Percentiles rank a stretch among this genome's conserved stretches.
phyloP scores from a whole-genome alignment of 257 asterid species.

The Avicennia marina region DNA sequence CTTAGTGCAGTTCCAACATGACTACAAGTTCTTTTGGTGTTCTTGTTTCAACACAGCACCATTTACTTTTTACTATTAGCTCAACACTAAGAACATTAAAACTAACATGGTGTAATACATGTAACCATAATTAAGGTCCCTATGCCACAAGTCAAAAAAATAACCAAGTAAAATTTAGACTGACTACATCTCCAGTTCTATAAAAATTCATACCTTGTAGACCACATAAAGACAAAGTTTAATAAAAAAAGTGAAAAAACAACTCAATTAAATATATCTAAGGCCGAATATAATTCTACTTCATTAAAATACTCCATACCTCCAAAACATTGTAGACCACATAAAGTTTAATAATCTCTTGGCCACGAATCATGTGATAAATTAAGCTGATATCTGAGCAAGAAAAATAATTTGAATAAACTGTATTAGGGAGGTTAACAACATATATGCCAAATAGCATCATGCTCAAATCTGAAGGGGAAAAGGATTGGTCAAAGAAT shows the following conservation, averaged over 20 bases:
- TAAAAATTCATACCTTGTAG: too few relatives aligned
- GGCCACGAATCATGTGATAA: slow-evolving; percentile 99
- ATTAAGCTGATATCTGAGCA: slow-evolving; percentile 87
- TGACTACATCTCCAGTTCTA: too few relatives aligned
- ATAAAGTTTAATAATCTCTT: slow-evolving; percentile 87
- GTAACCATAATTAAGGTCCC: slow-evolving; percentile 2
- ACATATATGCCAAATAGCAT: slow-evolving; percentile 1
- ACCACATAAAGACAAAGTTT: too few relatives aligned
- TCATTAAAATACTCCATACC: slow-evolving; percentile 42
- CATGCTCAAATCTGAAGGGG: background rate
- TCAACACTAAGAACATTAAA: background rate
- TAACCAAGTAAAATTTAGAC: too few relatives aligned
- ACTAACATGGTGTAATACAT: background rate
- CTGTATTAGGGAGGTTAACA: slow-evolving; percentile 4
- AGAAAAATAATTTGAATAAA: slow-evolving; percentile 14
- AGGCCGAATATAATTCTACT: slow-evolving; percentile 3
- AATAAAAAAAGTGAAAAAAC: too few relatives aligned
- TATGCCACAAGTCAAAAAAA: slow-evolving; percentile 7
- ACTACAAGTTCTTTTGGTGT: too few relatives aligned
- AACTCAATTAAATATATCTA: background rate
- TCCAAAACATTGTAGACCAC: slow-evolving; percentile 97
- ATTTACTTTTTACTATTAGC: too few relatives aligned
- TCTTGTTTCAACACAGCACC: too few relatives aligned
- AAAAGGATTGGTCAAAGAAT: slow-evolving; percentile 11
- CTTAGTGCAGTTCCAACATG: too few relatives aligned